These are phyloP conservation scores for Talaromyces proteolyticus DNA, from an alignment of 495 filamentous ascomycete species.

Conservation along the genomic window DNA sequence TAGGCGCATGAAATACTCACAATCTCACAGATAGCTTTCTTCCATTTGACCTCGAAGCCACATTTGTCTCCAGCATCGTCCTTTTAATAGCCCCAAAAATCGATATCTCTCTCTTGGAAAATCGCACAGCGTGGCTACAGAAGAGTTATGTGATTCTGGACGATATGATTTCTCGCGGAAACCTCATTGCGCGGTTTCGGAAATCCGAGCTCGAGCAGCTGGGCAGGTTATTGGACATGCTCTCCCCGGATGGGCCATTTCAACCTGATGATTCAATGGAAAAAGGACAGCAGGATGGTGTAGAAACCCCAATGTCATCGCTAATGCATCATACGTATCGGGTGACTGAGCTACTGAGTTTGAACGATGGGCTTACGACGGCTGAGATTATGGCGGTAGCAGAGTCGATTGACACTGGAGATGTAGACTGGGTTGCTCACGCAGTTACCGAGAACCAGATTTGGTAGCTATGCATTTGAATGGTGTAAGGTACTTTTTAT, in stretches of 20 bases:
- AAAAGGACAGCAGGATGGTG: neutral
- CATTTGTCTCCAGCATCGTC: conserved; percentile 31
- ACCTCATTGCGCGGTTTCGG: conserved; percentile 30
- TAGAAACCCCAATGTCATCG: conserved; percentile 1
- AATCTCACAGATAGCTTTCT: conserved; percentile 32
- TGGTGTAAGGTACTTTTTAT: neutral
- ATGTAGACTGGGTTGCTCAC: conserved; percentile 35
- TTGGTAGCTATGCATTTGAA: conserved; percentile 17
- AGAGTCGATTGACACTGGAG: conserved; percentile 30
- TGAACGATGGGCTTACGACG: conserved; percentile 21
- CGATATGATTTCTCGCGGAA: conserved; percentile 35
- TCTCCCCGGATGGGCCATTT: conserved; percentile 14
- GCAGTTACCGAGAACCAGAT: conserved; percentile 32
- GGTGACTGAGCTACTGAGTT: conserved; percentile 4
- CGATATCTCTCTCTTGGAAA: conserved; percentile 20
- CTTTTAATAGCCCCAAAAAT: conserved; percentile 28
- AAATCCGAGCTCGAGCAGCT: conserved; percentile 32
- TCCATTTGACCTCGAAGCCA: conserved; percentile 37
- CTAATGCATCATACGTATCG: neutral
- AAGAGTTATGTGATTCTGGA: conserved; percentile 31
- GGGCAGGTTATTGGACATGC: conserved; percentile 21
- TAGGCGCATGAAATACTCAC: neutral
- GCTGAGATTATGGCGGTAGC: conserved; percentile 34
- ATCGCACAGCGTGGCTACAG: conserved; percentile 24
- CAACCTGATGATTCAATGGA: conserved; percentile 1